Percentiles rank a stretch among this genome's conserved stretches.
Evolutionary conservation across 257 asterid genomes (phyloP).

Genomic region (Solanum bulbocastanum): DNA sequence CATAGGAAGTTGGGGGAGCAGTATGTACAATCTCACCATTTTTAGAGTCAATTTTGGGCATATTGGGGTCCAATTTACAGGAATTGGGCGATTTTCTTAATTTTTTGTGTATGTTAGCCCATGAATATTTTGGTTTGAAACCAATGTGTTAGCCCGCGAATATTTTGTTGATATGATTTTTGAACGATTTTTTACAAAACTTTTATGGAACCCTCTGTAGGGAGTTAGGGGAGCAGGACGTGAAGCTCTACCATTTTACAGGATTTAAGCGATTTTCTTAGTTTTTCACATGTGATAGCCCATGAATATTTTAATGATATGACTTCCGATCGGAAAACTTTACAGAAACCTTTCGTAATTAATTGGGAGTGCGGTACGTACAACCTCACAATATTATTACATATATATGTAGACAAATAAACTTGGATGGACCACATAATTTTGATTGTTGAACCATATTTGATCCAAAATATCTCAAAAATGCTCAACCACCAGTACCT

Average conservation of each 20-base stretch:
- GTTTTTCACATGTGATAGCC: too few relatives aligned
- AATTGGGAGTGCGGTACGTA: neutral
- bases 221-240: neutral
- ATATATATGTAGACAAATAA: neutral
- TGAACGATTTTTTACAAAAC: too few relatives aligned
- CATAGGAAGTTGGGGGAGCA: neutral
- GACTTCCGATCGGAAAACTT: too few relatives aligned
- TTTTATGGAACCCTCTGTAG: neutral
- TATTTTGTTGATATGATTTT: too few relatives aligned
- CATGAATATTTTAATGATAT: neutral
- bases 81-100: too few relatives aligned
- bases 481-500: neutral
- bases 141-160: too few relatives aligned
- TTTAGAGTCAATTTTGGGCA: too few relatives aligned
- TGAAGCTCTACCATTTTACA: neutral
- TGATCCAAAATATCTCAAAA: conserved; percentile 2
- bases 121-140: too few relatives aligned
- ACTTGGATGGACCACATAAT: conserved; percentile 18
- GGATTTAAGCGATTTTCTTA: too few relatives aligned
- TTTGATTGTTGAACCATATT: neutral
- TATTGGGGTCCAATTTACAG: too few relatives aligned
- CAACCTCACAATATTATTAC: too few relatives aligned
- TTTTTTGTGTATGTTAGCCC: too few relatives aligned
- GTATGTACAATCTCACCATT: neutral
- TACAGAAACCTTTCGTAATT: neutral